Evolutionary conservation across 2,329 filamentous ascomycete species (phyloP), one percentile per base, ranked within the genome.

Genomic region (Fusarium lyarnte): DNA sequence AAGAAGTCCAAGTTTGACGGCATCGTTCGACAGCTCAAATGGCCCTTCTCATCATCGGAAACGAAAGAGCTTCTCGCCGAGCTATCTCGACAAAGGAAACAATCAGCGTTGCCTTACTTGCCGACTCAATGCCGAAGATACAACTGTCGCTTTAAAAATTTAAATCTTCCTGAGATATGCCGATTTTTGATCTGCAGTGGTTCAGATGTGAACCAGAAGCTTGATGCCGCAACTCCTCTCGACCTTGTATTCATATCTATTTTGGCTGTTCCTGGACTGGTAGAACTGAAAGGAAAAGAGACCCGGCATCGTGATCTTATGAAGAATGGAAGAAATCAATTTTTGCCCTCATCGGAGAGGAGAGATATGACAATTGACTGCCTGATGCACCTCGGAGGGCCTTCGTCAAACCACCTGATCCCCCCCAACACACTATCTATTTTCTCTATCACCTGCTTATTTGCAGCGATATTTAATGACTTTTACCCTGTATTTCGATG

Each of bases 1-100:
- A 38, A 17, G 2, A n/a, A n/a, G 0, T 41, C 45, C 1, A 41
- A 39, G 17, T 14, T 46, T 2, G 39, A 42, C 2, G 31, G 45
- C 0, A 51, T 65, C 16, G 31, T 23, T 7, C 31, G 58, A 8
- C 42, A 69, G 8, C 47, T 73, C 8, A 75, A 66, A 38, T 75
- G 70, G 63, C 68, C 68, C 6, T 74, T 70, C n/a, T 72, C 61
- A 4, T 17, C 52, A 0, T 61, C 68, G 1, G 68, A 72, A 27
- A 74, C 63, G 1, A 55, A 36, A 14, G 14, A 46, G 3, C 35
- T 75, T 7, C 23, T 75, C 3, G 29, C 19, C 4, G 51, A 72
- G 13, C 35, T 74, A 11, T 72, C 66, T 12, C 57, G 54, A 12
- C 45, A 72, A 75, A 74, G 17, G n/a, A 58, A 6, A 72, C 58